Percentiles rank a stretch among this genome's conserved stretches.
Conservation (phyloP, 495 filamentous ascomycete genomes). For the Haplographium delicatum region DNA sequence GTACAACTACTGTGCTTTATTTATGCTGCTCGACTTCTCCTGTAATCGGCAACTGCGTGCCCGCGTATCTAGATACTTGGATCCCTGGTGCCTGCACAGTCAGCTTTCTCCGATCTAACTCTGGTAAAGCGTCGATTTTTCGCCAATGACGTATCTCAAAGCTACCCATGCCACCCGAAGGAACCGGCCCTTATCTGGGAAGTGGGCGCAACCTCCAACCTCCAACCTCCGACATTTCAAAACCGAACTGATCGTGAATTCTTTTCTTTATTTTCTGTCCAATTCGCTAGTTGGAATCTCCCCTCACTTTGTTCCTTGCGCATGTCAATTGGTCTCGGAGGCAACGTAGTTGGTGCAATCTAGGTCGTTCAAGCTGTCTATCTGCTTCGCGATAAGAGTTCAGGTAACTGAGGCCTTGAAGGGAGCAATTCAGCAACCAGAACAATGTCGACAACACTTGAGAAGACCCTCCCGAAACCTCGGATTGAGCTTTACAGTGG, state of each 20-base stretch:
- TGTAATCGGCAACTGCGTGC: too few species aligned
- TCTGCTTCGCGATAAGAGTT: conserved; percentile 18
- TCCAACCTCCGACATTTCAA: background rate
- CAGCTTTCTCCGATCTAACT: too few species aligned
- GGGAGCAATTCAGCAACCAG: background rate
- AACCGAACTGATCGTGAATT: background rate
- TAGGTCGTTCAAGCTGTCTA: background rate
- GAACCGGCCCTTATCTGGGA: conserved; percentile 17
- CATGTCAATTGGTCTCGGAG: background rate
- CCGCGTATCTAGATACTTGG: too few species aligned
- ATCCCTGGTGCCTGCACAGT: too few species aligned
- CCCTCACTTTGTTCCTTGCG: background rate
- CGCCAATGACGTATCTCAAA: conserved; percentile 15
- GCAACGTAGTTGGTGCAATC: background rate
- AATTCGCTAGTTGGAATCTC: conserved; percentile 3
- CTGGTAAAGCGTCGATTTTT: background rate
- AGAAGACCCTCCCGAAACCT: conserved; percentile 25
- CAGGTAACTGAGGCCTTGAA: background rate
- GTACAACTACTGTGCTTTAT: too few species aligned
- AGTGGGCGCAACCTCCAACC: conserved; percentile 3
- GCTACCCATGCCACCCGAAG: conserved; percentile 14
- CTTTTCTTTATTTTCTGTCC: background rate
- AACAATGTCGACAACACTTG: conserved; percentile 19
- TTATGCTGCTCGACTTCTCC: too few species aligned
- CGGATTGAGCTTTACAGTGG: conserved; percentile 61